phyloP scores from a whole-genome alignment of 495 filamentous ascomycete species.

The Penicillium steckii region DNA sequence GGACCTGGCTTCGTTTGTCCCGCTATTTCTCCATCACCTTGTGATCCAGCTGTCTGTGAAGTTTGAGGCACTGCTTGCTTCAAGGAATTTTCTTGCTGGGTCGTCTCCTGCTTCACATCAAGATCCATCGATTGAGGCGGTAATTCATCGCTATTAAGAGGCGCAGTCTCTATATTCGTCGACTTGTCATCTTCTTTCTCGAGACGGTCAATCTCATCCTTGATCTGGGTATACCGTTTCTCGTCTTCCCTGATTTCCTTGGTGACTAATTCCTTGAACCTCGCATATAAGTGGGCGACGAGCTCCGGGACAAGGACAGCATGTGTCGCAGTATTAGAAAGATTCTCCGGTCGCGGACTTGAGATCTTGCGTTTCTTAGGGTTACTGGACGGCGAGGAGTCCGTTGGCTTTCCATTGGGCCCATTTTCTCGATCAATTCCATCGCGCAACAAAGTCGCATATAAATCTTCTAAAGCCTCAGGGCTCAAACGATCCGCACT shows the following conservation, averaged over 20 bases:
- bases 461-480: constrained; percentile 75
- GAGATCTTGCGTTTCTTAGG: constrained; percentile 73
- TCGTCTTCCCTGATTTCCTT: constrained; percentile 74
- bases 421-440: constrained; percentile 48
- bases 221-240: constrained; percentile 58
- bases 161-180: constrained; percentile 11
- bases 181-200: constrained; percentile 56
- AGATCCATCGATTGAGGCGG: constrained; percentile 37
- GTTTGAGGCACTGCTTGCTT: neutral
- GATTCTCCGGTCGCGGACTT: constrained; percentile 56
- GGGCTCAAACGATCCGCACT: constrained; percentile 72
- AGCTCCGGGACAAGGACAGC: constrained; percentile 64
- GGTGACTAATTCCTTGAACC: constrained; percentile 67
- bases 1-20: neutral
- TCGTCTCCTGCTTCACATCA: constrained; percentile 29
- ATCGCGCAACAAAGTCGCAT: constrained; percentile 72
- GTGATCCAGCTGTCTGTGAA: neutral
- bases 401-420: constrained; percentile 29
- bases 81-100: constrained; percentile 11
- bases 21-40: neutral
- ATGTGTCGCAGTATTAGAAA: constrained; percentile 61
- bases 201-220: constrained; percentile 66
- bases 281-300: constrained; percentile 68
- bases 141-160: constrained; percentile 12
- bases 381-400: constrained; percentile 34